Conservation (phyloP, 164 flowering plant species). For the Magnolia sinica region DNA sequence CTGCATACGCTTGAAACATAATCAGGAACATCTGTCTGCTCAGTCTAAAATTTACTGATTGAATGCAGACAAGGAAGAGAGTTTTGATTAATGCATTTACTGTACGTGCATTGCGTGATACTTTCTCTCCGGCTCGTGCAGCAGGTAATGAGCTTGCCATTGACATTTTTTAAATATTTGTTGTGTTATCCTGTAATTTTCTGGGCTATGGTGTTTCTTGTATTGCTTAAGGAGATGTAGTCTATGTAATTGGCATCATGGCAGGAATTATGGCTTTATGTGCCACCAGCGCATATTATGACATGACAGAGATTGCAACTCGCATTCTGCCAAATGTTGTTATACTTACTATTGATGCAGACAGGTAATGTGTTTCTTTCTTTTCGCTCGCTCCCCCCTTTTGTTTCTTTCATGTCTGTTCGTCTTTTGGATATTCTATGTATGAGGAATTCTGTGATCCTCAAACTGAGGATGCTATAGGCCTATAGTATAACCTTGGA, state of each 20-base stretch:
- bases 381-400: not conserved
- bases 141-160: constrained; percentile 58
- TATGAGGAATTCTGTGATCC: not conserved
- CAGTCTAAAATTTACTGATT: not conserved
- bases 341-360: constrained; percentile 91
- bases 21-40: not conserved
- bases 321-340: constrained; percentile 86
- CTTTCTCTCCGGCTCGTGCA: constrained; percentile 94
- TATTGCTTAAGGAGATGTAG: not conserved
- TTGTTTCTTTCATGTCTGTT: too few species aligned
- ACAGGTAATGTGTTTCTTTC: constrained; percentile 46
- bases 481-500: too few species aligned
- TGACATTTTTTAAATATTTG: not conserved
- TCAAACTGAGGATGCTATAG: too few species aligned
- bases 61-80: constrained; percentile 85
- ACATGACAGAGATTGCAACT: constrained; percentile 81
- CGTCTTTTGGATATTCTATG: not conserved
- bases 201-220: not conserved
- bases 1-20: not conserved
- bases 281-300: constrained; percentile 94
- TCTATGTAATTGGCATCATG: constrained; percentile 10
- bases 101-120: constrained; percentile 95
- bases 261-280: constrained; percentile 93
- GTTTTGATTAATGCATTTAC: constrained; percentile 99
- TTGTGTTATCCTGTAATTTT: not conserved